Conservation (phyloP, 2,329 filamentous ascomycete genomes). For the Colletotrichum falcatum region DNA sequence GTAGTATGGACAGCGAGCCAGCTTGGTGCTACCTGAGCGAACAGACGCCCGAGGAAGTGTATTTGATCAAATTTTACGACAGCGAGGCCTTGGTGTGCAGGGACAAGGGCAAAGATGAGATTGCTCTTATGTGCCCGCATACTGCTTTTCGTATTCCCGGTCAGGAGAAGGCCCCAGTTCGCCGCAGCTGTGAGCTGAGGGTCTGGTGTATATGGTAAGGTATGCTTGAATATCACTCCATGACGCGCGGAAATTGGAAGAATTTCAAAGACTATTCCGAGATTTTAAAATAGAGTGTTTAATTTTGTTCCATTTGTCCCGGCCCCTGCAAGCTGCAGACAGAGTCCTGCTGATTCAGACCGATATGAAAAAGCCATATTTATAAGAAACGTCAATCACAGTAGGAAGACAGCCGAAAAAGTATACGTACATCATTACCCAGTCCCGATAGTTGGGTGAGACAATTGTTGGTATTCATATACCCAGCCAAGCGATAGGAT, state of each 20-base stretch:
- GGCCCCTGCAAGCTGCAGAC: too few relatives aligned
- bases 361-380: too few relatives aligned
- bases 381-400: too few relatives aligned
- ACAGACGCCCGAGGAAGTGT: conserved; percentile 25
- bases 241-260: too few relatives aligned
- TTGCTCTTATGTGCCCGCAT: conserved; percentile 10
- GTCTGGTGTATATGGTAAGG: conserved; percentile 27
- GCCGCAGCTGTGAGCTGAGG: conserved; percentile 22
- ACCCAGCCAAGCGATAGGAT: too few relatives aligned
- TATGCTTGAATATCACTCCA: fast-evolving
- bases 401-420: too few relatives aligned
- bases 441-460: too few relatives aligned
- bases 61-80: conserved; percentile 24
- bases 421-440: too few relatives aligned
- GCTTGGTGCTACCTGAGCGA: conserved; percentile 26
- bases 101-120: background rate
- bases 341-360: too few relatives aligned
- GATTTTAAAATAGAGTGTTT: fast-evolving
- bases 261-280: too few relatives aligned
- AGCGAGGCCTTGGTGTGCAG: conserved; percentile 28
- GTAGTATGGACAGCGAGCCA: background rate
- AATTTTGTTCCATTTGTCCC: background rate
- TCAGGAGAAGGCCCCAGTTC: background rate
- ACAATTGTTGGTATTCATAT: too few relatives aligned
- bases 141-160: conserved; percentile 9